Evolutionary conservation across 306 rosid species (phyloP).

Genomic region (Trifolium pratense): DNA sequence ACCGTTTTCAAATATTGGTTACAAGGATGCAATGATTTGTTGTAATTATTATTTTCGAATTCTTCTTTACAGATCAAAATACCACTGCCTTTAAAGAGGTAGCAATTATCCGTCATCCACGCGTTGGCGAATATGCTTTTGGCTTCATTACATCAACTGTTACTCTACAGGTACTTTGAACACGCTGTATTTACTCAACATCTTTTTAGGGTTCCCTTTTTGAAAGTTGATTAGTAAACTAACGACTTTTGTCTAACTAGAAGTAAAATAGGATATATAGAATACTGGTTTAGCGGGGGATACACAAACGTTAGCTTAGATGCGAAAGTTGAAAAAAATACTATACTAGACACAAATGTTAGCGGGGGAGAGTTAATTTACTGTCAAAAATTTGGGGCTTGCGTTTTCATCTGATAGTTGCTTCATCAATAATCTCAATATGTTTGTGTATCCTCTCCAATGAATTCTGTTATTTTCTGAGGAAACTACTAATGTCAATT

Average conservation of each 20-base stretch:
- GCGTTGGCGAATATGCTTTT: constrained; percentile 96
- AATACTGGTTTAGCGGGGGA: neutral
- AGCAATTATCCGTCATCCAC: constrained; percentile 87
- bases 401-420: constrained; percentile 18
- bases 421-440: constrained; percentile 15
- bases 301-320: neutral
- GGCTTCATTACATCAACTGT: constrained; percentile 94
- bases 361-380: too few relatives aligned
- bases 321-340: neutral
- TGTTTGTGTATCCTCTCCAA: constrained; percentile 25
- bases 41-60: neutral
- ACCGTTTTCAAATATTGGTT: constrained; percentile 24
- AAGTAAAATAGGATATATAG: neutral
- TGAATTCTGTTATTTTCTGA: constrained; percentile 22
- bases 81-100: constrained; percentile 94
- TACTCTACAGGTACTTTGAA: constrained; percentile 68
- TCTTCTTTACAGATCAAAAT: constrained; percentile 75
- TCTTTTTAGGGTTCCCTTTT: neutral
- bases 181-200: constrained; percentile 11
- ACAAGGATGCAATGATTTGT: constrained; percentile 23
- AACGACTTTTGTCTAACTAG: neutral
- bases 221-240: constrained; percentile 15
- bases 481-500: constrained; percentile 9
- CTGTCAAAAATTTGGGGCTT: neutral
- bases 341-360: neutral